phyloP scores from a whole-genome alignment of 371 early-diverging fungal genomes.

The Apophysomyces sp. region DNA sequence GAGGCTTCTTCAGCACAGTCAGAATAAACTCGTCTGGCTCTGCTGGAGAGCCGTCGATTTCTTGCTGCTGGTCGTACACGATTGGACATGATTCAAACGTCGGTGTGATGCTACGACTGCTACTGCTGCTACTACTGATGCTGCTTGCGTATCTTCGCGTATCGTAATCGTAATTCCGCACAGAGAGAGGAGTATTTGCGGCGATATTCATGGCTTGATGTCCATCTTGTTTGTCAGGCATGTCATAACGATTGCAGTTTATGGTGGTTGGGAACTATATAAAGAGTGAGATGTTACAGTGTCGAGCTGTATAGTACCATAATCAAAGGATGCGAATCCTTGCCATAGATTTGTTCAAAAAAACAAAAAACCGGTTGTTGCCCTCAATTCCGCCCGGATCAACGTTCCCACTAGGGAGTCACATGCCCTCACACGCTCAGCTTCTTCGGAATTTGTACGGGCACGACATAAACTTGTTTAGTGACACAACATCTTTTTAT shows the following conservation, averaged over 20 bases:
- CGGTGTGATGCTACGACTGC: background rate
- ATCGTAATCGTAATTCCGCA: background rate
- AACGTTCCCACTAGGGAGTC: no score
- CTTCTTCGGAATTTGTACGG: no score
- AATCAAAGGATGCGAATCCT: background rate
- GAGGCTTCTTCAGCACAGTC: conserved; percentile 50
- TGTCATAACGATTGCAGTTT: conserved; percentile 2
- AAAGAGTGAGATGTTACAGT: background rate
- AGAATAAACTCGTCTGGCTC: conserved; percentile 48
- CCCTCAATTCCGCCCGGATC: no score
- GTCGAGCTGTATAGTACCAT: background rate
- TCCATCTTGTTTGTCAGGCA: background rate
- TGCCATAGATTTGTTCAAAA: conserved; percentile 1
- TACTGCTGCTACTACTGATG: background rate
- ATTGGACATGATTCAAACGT: background rate
- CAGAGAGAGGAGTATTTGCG: background rate
- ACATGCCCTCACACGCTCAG: no score
- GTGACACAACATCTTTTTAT: no score
- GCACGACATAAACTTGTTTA: no score
- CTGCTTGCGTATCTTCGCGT: background rate
- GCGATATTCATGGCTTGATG: conserved; percentile 1
- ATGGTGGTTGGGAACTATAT: conserved; percentile 1
- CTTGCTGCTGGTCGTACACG: background rate
- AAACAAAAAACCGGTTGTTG: background rate
- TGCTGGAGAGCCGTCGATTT: background rate